Percentiles rank a stretch among this genome's conserved stretches.
phyloP scores from a whole-genome alignment of 108 stramenopile genomes.

The Bacterosira constricta region DNA sequence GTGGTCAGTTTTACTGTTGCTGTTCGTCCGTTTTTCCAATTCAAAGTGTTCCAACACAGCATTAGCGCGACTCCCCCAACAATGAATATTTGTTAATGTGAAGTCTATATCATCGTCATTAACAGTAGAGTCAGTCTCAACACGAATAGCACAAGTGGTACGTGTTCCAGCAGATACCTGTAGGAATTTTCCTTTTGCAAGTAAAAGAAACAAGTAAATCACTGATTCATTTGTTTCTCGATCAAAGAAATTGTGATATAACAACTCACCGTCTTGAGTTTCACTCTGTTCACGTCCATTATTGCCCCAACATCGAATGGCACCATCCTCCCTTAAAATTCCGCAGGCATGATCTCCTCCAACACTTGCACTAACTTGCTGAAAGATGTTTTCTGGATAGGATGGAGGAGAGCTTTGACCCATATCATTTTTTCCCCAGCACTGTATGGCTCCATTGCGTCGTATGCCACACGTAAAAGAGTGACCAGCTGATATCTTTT shows the following conservation, averaged over 20 bases:
- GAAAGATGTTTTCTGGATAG: constrained; percentile 16
- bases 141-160: constrained; percentile 31
- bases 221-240: neutral
- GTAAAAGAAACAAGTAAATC: neutral
- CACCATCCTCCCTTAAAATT: constrained; percentile 8
- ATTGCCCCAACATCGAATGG: constrained; percentile 41
- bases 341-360: constrained; percentile 40
- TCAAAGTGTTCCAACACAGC: constrained; percentile 27
- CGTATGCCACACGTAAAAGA: constrained; percentile 39
- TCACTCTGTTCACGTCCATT: constrained; percentile 41
- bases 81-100: constrained; percentile 11
- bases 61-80: constrained; percentile 43
- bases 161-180: constrained; percentile 32
- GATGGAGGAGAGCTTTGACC: constrained; percentile 32
- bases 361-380: constrained; percentile 31
- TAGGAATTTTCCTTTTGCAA: constrained; percentile 20
- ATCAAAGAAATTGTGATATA: neutral
- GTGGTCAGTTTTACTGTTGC: neutral
- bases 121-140: constrained; percentile 2
- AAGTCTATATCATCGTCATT: neutral
- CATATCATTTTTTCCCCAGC: constrained; percentile 43
- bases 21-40: neutral
- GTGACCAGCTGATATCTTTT: constrained; percentile 34
- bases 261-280: constrained; percentile 25
- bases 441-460: constrained; percentile 18